phyloP scores from a whole-genome alignment of 2,329 filamentous ascomycete species.

The Aureobasidium vineae region DNA sequence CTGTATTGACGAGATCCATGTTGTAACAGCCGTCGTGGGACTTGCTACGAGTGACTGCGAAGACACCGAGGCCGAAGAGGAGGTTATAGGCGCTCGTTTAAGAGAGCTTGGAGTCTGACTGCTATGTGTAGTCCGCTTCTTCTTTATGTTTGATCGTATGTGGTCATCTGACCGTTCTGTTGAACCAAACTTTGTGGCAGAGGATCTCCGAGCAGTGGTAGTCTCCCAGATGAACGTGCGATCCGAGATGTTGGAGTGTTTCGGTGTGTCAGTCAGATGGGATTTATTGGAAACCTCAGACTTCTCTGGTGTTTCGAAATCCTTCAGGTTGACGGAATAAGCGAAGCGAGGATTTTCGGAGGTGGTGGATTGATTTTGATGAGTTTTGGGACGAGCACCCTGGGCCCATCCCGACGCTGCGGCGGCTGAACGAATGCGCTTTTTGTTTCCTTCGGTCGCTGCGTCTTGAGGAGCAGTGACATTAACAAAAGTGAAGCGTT shows the following conservation, averaged over 20 bases:
- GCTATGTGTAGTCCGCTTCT: background rate
- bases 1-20: conserved; percentile 13
- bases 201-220: background rate
- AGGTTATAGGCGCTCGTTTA: background rate
- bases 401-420: conserved; percentile 35
- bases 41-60: background rate
- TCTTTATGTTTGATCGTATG: conserved; percentile 1
- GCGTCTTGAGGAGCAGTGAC: conserved; percentile 33
- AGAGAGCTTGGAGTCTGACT: background rate
- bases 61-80: background rate
- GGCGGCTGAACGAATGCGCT: conserved; percentile 35
- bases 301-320: background rate
- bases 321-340: background rate
- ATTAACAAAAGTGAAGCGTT: conserved; percentile 35
- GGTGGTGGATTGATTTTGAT: conserved; percentile 6
- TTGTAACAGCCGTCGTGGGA: background rate
- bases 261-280: background rate
- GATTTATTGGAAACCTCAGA: background rate
- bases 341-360: background rate
- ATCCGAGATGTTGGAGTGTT: background rate
- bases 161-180: background rate
- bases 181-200: background rate
- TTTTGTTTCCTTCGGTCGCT: conserved; percentile 33
- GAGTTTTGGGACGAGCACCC: conserved; percentile 28
- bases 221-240: conserved; percentile 18